Base-by-base conservation (phyloP, 2,329 filamentous ascomycete species). In the Ophiostoma ips region DNA sequence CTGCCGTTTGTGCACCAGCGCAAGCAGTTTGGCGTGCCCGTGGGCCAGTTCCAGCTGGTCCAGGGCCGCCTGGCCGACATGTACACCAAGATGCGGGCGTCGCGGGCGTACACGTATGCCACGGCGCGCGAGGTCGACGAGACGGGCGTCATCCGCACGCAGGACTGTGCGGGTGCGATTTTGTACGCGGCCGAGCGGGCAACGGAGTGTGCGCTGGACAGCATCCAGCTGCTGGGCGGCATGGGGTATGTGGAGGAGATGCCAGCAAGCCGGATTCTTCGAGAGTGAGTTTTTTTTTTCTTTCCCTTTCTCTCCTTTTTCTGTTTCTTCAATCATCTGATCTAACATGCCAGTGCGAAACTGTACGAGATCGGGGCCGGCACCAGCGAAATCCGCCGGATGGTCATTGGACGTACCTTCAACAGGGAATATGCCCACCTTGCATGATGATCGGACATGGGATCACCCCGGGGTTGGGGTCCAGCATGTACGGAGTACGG, bases 241-340 rank as follows among this genome's bases (percentile, higher is more conserved):
- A 96, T 90, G 79, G 90, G 90, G 3, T 96, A 96, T 62, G 79
- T 94, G 58, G 94, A 95, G 65, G 92, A 98, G 68, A 87, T 96
- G 69, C 83, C 87, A 0, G 89, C 87, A 0, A 94, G 89, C 19
- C 73, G 90, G 56, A 74, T 96, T 57, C 67, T 96, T 58, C 69
- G 92, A 61, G 78, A 82, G 73, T 76, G 58, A 69, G 73, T 68
- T 46, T 10, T 35, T 37, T 13, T 31, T 6, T 33, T 30, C 33
- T 8, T 4, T 12, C n/a, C n/a, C n/a, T n/a, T n/a, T n/a, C n/a
- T n/a, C n/a, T n/a, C n/a, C n/a, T n/a, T n/a, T n/a, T n/a, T n/a
- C n/a, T n/a, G n/a, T n/a, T n/a, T n/a, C n/a, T n/a, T n/a, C n/a
- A n/a, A n/a, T n/a, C n/a, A 30, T 15, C 33, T 28, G 55, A 48